Evolutionary conservation across 768 basidiomycete species (phyloP).

Genomic region (Gymnopilus junonius): DNA sequence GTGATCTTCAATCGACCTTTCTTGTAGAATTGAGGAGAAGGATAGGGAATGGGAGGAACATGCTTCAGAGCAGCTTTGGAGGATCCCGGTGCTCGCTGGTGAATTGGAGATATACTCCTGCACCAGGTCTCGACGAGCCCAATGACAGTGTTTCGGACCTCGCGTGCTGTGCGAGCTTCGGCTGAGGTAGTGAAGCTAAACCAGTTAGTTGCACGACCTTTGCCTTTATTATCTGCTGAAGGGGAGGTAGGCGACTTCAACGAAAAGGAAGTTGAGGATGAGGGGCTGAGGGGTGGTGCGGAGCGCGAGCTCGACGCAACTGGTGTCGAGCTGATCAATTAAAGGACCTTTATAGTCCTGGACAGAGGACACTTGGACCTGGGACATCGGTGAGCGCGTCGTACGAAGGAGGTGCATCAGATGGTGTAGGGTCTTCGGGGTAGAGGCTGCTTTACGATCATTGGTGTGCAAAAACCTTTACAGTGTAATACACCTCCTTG

Average conservation of each 20-base stretch:
- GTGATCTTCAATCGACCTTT: conserved; percentile 64
- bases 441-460: conserved; percentile 38
- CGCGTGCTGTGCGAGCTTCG: conserved; percentile 39
- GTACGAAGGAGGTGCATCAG: conserved; percentile 46
- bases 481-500: too few relatives aligned
- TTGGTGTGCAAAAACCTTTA: too few relatives aligned
- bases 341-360: conserved; percentile 12
- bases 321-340: not conserved
- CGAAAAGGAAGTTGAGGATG: conserved; percentile 8
- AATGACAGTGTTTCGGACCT: conserved; percentile 57
- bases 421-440: conserved; percentile 41
- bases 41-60: conserved; percentile 54
- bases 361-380: not conserved
- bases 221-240: conserved; percentile 31
- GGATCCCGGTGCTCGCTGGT: conserved; percentile 43
- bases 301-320: conserved; percentile 1
- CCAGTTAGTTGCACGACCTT: conserved; percentile 35
- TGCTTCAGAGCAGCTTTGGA: conserved; percentile 67
- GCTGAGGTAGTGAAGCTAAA: conserved; percentile 35
- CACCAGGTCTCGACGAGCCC: conserved; percentile 62
- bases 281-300: conserved; percentile 13
- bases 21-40: conserved; percentile 61
- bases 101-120: conserved; percentile 37
- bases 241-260: conserved; percentile 13
- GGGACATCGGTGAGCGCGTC: conserved; percentile 26